Conservation (phyloP, 2,329 filamentous ascomycete species). For the Fusarium protoensiforme region DNA sequence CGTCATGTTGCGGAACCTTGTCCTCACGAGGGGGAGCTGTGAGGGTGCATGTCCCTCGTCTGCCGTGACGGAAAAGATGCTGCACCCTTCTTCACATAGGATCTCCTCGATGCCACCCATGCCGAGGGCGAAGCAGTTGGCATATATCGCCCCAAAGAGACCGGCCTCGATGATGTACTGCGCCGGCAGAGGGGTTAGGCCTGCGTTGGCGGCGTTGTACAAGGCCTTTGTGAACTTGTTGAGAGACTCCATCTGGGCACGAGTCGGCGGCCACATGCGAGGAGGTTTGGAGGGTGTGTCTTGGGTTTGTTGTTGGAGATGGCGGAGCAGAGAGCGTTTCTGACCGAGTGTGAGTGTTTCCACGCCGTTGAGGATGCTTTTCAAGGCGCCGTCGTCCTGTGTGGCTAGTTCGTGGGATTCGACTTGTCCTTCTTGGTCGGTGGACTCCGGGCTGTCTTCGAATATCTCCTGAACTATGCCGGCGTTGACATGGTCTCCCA, state of each 20-base stretch:
- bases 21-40: conserved; percentile 38
- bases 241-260: conserved; percentile 33
- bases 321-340: conserved; percentile 36
- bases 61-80: conserved; percentile 45
- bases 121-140: conserved; percentile 51
- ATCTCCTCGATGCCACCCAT: conserved; percentile 40
- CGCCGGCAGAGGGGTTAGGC: conserved; percentile 23
- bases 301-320: conserved; percentile 31
- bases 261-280: conserved; percentile 9
- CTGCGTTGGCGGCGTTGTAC: conserved; percentile 20
- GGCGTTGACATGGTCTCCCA: not conserved
- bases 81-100: conserved; percentile 43
- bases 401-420: not conserved
- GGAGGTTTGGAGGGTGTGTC: not conserved
- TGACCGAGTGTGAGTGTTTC: conserved; percentile 30
- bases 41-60: conserved; percentile 37
- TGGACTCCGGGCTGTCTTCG: conserved; percentile 2
- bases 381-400: conserved; percentile 12
- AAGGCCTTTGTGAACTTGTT: conserved; percentile 33
- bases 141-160: conserved; percentile 50
- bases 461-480: conserved; percentile 14
- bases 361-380: conserved; percentile 24
- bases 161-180: conserved; percentile 33
- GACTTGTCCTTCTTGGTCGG: not conserved
- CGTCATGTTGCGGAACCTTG: conserved; percentile 38